Conservation (phyloP, 305 asterid species). For the Fraxinus greggii region DNA sequence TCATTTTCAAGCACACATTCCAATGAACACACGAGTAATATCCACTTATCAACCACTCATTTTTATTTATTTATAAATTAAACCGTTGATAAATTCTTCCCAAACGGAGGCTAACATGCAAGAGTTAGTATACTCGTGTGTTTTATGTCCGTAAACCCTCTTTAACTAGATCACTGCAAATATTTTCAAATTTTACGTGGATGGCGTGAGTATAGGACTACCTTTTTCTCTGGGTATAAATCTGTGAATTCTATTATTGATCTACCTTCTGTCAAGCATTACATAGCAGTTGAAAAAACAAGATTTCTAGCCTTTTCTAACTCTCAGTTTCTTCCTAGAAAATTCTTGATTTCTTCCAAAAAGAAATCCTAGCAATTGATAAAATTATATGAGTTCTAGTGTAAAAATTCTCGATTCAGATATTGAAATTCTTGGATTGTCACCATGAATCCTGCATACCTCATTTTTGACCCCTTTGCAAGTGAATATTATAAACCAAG, state of each 20-base stretch:
- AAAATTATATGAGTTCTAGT: neutral
- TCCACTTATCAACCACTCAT: neutral
- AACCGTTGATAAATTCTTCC: neutral
- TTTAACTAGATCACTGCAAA: neutral
- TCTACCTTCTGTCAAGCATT: neutral
- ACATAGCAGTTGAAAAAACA: neutral
- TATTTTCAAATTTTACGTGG: neutral
- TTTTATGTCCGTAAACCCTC: neutral
- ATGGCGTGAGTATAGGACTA: neutral
- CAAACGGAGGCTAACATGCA: neutral
- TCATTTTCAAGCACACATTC: neutral
- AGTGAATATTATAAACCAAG: neutral
- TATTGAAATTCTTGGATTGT: neutral
- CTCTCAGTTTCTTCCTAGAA: neutral
- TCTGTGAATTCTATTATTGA: neutral
- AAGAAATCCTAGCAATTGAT: neutral
- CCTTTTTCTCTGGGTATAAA: neutral
- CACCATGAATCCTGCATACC: neutral
- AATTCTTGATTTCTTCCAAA: neutral
- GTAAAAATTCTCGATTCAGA: neutral
- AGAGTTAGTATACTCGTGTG: neutral
- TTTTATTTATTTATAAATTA: neutral
- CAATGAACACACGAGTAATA: neutral
- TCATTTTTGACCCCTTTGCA: neutral
- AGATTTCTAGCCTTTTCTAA: neutral